Evolutionary conservation across 441 rosid genomes (phyloP).

Genomic region (Geranium incanum): DNA sequence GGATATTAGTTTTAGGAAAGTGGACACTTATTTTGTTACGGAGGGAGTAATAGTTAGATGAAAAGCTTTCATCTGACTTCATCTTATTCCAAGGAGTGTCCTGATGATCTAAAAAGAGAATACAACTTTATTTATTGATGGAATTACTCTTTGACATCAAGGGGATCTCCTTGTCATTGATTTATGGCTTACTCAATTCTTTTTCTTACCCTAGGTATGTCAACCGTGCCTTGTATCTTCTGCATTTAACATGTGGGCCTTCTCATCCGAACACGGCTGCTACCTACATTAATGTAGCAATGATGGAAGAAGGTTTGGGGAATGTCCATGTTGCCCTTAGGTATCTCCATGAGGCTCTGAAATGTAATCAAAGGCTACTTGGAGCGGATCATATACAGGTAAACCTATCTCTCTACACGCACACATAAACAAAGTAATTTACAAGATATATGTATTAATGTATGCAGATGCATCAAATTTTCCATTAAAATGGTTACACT

Average conservation of each 20-base stretch:
- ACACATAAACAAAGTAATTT: conserved; percentile 5
- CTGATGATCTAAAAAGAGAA: neutral
- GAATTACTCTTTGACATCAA: neutral
- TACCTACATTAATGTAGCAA: conserved; percentile 73
- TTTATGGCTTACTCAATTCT: conserved; percentile 14
- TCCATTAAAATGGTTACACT: neutral
- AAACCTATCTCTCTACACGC: conserved; percentile 11
- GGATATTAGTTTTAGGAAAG: too few relatives aligned
- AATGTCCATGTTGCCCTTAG: conserved; percentile 71
- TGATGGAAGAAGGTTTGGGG: conserved; percentile 85
- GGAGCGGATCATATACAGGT: conserved; percentile 86
- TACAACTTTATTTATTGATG: conserved; percentile 5
- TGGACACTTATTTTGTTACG: too few relatives aligned
- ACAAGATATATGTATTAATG: neutral
- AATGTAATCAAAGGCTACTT: conserved; percentile 67
- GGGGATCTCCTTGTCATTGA: neutral
- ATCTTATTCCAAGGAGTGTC: conserved; percentile 2
- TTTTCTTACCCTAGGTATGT: conserved; percentile 45
- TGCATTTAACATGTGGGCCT: conserved; percentile 71
- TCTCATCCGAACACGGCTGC: conserved; percentile 83
- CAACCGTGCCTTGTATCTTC: conserved; percentile 63
- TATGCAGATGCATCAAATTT: neutral
- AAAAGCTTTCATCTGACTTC: neutral
- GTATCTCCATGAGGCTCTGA: conserved; percentile 76
- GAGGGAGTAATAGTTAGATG: neutral